Base-by-base conservation (phyloP, 352 stramenopile species). In the Plasmopara muralis region DNA sequence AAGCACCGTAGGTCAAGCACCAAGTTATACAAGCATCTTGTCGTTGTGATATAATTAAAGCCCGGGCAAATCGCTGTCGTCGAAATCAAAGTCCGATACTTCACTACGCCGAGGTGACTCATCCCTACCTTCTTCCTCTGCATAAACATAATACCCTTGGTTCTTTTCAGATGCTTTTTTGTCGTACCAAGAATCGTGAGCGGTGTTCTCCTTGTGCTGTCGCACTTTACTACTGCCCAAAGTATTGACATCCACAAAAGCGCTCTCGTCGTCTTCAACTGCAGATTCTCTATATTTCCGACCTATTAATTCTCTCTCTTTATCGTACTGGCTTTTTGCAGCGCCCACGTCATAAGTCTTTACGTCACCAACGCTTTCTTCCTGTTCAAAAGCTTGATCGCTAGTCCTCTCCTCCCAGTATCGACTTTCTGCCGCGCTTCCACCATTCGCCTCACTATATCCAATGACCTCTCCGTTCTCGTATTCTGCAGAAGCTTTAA, bases 11-110 rank as follows among this genome's bases (percentile, higher is more conserved):
- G 15, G 1, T 14, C 4, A 38, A 9, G 9, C 33, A 38, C 13
- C 43, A 25, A 37, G 7, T 37, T 1, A 20, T 7, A 34, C 20
- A 47, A 47, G 43, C 7, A 33, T 45, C 4, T 45, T 33, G 40
- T n/a, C n/a, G 16, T 44, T 29, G 31, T 35, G 2, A 31, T 45
- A 33, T 13, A 31, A 7, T 66, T 53, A 82, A 33, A 78, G 78
- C n/a, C 40, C 53, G 15, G 76, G 72, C 43, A 89, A 55, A 49
- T 87, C 74, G 42, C 66, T 78, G 62, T 87, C 76, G 38, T 89
- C 76, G 42, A 74, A 72, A 38, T 77, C 64, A 53, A 72, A 70
- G 42, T 83, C 72, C 2, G 69, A 83, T 6, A 59, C 57, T 55
- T 64, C 59, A 54, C 40, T 65, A 39, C 43, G 66, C 50, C 50